A percentile compares a stretch with the other conserved stretches of the same genome.
Conservation (phyloP, 106 monocot genomes). For the Platanthera zijinensis region DNA sequence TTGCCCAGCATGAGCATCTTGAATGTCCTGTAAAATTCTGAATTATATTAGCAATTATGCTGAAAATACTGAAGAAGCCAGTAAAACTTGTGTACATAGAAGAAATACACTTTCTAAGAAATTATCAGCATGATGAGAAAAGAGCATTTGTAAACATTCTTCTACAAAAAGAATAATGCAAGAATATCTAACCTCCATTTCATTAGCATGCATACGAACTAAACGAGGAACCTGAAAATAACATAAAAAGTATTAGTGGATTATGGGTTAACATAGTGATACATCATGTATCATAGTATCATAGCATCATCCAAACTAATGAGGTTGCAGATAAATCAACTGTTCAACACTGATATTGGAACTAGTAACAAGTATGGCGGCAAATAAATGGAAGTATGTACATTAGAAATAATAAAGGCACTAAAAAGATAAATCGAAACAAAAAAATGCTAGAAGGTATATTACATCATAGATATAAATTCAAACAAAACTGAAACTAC, state of each 20-base stretch:
- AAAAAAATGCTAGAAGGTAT: not conserved
- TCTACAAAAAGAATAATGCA: not conserved
- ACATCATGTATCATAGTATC: not conserved
- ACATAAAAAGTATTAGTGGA: not conserved
- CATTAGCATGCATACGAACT: constrained; percentile 94
- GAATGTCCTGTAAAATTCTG: constrained; percentile 68
- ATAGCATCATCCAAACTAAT: not conserved
- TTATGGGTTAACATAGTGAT: not conserved
- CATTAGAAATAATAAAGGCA: not conserved
- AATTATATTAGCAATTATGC: not conserved
- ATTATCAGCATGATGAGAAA: not conserved
- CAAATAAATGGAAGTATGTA: not conserved
- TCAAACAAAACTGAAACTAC: not conserved
- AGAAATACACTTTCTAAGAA: not conserved
- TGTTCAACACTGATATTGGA: not conserved
- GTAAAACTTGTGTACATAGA: not conserved
- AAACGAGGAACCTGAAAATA: constrained; percentile 77
- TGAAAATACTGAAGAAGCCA: not conserved
- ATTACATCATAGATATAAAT: not conserved
- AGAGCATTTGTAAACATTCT: not conserved
- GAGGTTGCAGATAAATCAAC: not conserved
- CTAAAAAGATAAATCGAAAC: not conserved
- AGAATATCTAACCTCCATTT: constrained; percentile 76
- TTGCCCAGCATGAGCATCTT: constrained; percentile 95
- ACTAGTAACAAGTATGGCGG: not conserved